A percentile compares a stretch with the other conserved stretches of the same genome.
Conservation (phyloP, 2,329 filamentous ascomycete genomes). For the Stagonosporopsis cucurbitacearum region DNA sequence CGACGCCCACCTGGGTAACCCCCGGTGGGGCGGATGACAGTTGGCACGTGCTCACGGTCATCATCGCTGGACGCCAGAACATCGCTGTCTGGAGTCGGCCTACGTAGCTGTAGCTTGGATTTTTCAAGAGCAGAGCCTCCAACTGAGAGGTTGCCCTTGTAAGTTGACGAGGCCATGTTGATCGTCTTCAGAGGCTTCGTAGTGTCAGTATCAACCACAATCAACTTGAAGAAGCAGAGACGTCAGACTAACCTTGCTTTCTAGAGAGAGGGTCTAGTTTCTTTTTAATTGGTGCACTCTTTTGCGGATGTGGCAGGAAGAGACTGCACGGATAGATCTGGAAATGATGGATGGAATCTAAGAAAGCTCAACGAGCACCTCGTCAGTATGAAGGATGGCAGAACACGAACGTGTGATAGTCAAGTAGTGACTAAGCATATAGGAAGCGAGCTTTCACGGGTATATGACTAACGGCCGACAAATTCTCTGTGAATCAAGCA, state of each 20-base stretch:
- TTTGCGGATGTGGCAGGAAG: not conserved
- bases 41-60: conserved; percentile 68
- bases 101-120: conserved; percentile 70
- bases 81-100: conserved; percentile 92
- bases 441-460: not conserved
- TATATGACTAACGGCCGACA: not conserved
- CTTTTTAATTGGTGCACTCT: not conserved
- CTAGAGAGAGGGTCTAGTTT: not conserved
- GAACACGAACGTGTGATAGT: not conserved
- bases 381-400: not conserved
- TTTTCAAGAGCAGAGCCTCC: conserved; percentile 63
- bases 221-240: not conserved
- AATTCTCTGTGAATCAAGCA: not conserved
- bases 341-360: not conserved
- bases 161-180: conserved; percentile 38
- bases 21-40: conserved; percentile 29
- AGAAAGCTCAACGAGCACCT: not conserved
- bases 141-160: conserved; percentile 40
- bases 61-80: conserved; percentile 94
- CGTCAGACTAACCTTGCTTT: conserved; percentile 2
- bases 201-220: not conserved
- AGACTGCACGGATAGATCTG: not conserved
- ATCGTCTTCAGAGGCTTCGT: not conserved
- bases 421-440: not conserved
- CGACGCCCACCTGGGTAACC: conserved; percentile 37